These are phyloP conservation scores for Backusella macrospora DNA, from an alignment of 192 early-diverging fungal genomes.

Conservation along the genomic window DNA sequence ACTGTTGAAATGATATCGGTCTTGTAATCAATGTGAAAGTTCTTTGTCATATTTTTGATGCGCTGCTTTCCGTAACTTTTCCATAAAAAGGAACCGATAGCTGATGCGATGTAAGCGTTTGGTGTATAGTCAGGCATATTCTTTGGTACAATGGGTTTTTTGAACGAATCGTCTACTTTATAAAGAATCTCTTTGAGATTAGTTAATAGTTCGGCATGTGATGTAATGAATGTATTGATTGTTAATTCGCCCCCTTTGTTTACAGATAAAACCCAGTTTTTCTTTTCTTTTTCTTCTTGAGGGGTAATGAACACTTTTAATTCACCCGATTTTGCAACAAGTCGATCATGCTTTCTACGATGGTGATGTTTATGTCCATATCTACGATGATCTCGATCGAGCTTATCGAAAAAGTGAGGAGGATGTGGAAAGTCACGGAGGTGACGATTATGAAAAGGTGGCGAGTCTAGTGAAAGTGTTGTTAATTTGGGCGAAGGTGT, in stretches of 20 bases:
- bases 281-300: neutral
- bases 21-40: neutral
- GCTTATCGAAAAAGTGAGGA: too few relatives aligned
- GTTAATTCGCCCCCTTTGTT: neutral
- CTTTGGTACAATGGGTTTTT: neutral
- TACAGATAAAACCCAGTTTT: slow-evolving; percentile 14
- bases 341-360: neutral
- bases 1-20: too few relatives aligned
- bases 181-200: slow-evolving; percentile 6
- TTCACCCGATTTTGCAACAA: neutral
- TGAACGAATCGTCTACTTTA: neutral
- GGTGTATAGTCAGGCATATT: neutral
- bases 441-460: neutral
- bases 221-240: slow-evolving; percentile 18
- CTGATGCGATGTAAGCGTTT: neutral
- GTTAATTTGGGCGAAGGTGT: neutral
- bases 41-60: neutral
- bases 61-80: slow-evolving; percentile 5
- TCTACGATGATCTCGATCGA: too few relatives aligned
- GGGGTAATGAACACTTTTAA: neutral
- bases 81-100: slow-evolving; percentile 2
- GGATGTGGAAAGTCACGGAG: neutral
- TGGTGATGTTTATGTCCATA: neutral
- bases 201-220: slow-evolving; percentile 1
- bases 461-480: neutral